Evolutionary conservation across 2,329 filamentous ascomycete genomes (phyloP).

Genomic region (Mollisiaceae sp.): DNA sequence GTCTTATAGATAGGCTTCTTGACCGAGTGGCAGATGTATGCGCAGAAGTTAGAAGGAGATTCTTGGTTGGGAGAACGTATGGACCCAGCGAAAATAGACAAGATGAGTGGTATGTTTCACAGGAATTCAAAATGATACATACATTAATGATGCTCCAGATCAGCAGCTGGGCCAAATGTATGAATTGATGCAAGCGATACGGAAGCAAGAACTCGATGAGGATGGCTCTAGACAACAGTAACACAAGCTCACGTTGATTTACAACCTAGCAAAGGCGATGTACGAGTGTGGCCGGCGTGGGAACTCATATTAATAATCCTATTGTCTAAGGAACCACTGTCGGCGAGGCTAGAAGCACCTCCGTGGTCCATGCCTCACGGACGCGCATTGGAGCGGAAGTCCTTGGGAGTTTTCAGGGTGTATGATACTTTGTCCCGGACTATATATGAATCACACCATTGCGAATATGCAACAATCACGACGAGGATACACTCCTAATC

Average conservation of each 20-base stretch:
- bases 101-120: background rate
- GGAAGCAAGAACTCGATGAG: constrained; percentile 43
- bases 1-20: constrained; percentile 84
- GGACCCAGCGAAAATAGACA: constrained; percentile 54
- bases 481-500: background rate
- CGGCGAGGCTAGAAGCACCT: background rate
- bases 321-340: background rate
- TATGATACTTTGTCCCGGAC: background rate
- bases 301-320: background rate
- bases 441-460: background rate
- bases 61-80: constrained; percentile 84
- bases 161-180: constrained; percentile 94
- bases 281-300: background rate
- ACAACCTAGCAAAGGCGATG: background rate
- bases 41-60: constrained; percentile 88
- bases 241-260: background rate
- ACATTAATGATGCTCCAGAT: constrained; percentile 58
- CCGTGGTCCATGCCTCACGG: background rate
- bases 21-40: constrained; percentile 95
- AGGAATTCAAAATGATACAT: background rate
- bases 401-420: background rate
- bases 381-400: background rate
- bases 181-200: constrained; percentile 87
- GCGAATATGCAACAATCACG: background rate
- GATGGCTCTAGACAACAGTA: constrained; percentile 14